These are phyloP conservation scores for Castanea crenata DNA, from an alignment of 306 rosid genomes.

Conservation along the genomic window DNA sequence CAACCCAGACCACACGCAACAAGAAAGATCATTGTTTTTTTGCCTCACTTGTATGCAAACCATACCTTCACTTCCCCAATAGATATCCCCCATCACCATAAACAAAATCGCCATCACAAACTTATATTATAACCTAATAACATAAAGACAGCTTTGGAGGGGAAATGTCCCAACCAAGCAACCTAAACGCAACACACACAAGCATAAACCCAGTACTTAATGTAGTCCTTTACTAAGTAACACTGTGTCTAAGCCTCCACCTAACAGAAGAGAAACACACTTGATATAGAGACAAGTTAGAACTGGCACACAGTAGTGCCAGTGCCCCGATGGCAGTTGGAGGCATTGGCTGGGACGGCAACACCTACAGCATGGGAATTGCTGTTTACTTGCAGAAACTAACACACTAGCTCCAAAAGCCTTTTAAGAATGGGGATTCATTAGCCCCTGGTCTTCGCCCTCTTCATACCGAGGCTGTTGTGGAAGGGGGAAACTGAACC, in stretches of 20 bases:
- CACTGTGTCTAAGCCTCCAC: conserved; percentile 39
- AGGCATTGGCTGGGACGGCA: conserved; percentile 59
- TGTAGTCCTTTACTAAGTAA: conserved; percentile 40
- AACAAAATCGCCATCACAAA: conserved; percentile 46
- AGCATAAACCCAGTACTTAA: conserved; percentile 44
- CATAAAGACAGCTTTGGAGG: conserved; percentile 35
- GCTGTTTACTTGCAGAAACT: conserved; percentile 48
- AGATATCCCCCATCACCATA: conserved; percentile 33
- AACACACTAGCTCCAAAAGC: conserved; percentile 58
- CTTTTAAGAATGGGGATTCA: conserved; percentile 18
- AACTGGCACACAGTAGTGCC: conserved; percentile 59
- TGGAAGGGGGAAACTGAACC: conserved; percentile 83
- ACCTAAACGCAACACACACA: conserved; percentile 37
- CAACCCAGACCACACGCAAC: conserved; percentile 38
- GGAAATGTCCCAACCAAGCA: conserved; percentile 42
- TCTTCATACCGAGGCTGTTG: conserved; percentile 98
- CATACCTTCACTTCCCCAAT: conserved; percentile 33
- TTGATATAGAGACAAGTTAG: conserved; percentile 58
- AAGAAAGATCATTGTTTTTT: conserved; percentile 24
- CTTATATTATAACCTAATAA: conserved; percentile 29
- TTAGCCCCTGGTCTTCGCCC: conserved; percentile 97
- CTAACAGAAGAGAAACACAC: conserved; percentile 65
- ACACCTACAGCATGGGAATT: conserved; percentile 42
- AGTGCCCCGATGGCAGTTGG: conserved; percentile 78
- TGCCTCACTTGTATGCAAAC: conserved; percentile 44